A percentile compares a stretch with the other conserved stretches of the same genome.
Evolutionary conservation across 1,284 basidiomycete genomes (phyloP).

Genomic region (Tremellales sp.): DNA sequence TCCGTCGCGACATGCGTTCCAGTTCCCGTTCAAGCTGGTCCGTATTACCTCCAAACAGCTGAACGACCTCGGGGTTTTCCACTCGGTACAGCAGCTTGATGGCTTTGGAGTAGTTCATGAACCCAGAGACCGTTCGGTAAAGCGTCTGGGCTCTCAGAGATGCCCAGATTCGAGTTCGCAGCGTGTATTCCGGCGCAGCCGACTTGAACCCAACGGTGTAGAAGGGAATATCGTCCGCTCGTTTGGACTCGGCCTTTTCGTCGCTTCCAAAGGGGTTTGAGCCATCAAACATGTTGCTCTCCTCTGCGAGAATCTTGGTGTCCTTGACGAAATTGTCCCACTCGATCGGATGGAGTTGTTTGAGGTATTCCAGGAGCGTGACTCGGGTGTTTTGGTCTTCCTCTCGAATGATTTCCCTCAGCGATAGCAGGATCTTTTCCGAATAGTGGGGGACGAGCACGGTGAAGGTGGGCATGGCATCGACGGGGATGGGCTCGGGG

Average conservation of each 20-base stretch:
- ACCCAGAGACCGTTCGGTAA: constrained; percentile 97
- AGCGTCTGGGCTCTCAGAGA: constrained; percentile 96
- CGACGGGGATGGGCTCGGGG: constrained; percentile 83
- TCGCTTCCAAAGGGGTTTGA: constrained; percentile 69
- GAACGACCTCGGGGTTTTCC: constrained; percentile 98
- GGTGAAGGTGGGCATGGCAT: constrained; percentile 96
- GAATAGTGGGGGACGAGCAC: constrained; percentile 93
- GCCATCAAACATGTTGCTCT: constrained; percentile 81
- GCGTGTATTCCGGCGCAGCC: constrained; percentile 94
- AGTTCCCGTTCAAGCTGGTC: constrained; percentile 95
- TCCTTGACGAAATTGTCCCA: constrained; percentile 99
- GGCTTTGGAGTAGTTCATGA: constrained; percentile 99
- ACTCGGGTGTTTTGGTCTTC: constrained; percentile 93
- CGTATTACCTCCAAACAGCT: constrained; percentile 94
- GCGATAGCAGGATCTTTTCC: constrained; percentile 89
- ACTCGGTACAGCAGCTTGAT: constrained; percentile 99
- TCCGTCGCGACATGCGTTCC: constrained; percentile 93
- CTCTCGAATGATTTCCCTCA: constrained; percentile 93
- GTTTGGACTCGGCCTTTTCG: constrained; percentile 75
- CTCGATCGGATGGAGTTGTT: constrained; percentile 95
- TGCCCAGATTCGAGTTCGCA: constrained; percentile 98
- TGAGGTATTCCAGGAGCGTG: constrained; percentile 91
- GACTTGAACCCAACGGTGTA: constrained; percentile 99
- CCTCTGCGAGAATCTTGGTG: constrained; percentile 97
- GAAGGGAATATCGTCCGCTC: constrained; percentile 92